Evolutionary conservation across 2,329 filamentous ascomycete genomes (phyloP).

Genomic region (Nannizziopsis barbatae): DNA sequence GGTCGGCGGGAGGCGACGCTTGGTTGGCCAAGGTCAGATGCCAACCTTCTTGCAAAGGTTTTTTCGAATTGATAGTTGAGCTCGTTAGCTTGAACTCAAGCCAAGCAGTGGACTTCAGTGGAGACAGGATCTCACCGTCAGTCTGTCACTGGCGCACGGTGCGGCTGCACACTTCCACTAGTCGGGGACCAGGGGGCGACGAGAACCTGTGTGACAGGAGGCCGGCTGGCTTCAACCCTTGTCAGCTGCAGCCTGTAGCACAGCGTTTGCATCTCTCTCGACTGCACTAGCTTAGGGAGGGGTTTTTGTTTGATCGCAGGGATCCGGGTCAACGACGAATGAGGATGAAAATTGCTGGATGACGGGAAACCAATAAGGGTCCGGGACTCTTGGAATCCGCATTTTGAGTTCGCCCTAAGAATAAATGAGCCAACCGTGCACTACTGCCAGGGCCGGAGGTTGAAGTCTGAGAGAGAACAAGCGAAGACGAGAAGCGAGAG

Average conservation of each 20-base stretch:
- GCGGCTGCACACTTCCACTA: conserved; percentile 18
- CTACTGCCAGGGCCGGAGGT: not conserved
- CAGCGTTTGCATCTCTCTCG: not conserved
- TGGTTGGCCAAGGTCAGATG: conserved; percentile 10
- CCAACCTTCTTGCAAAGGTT: not conserved
- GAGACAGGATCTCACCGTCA: conserved; percentile 12
- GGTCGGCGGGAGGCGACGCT: conserved; percentile 9
- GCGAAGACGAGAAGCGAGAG: not conserved
- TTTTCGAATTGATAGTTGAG: not conserved
- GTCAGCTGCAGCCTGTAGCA: too few species aligned
- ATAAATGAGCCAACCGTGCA: not conserved
- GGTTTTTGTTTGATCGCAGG: conserved; percentile 1
- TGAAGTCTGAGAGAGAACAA: not conserved
- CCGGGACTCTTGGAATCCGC: not conserved
- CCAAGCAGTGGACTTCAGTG: not conserved
- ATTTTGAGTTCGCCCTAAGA: conserved; percentile 3
- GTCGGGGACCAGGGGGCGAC: conserved; percentile 9
- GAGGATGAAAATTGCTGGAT: not conserved
- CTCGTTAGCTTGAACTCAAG: not conserved
- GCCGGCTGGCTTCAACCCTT: not conserved
- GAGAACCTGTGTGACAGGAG: conserved; percentile 13
- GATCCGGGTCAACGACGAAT: conserved; percentile 6
- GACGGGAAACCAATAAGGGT: conserved; percentile 6
- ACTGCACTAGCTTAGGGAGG: not conserved
- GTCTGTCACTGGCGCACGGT: conserved; percentile 17